Conservation (phyloP, 208 protist species). For the Borovskyia barvae region DNA sequence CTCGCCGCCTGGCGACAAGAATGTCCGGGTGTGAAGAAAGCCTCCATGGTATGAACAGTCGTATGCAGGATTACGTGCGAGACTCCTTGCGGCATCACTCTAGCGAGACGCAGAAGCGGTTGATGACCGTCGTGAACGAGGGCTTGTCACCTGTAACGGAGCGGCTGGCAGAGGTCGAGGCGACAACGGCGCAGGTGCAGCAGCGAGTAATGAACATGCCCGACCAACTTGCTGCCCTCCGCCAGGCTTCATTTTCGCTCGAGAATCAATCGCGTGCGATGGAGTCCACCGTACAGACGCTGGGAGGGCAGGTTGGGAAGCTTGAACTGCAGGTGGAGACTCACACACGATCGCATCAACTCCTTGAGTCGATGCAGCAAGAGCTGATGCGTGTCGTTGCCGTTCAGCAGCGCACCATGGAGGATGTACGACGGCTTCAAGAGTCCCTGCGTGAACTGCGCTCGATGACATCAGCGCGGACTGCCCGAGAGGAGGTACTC, state of each 20-base stretch:
- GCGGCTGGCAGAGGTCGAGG: conserved; percentile 7
- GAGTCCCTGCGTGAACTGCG: conserved; percentile 10
- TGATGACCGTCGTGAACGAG: conserved; percentile 15
- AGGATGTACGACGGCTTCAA: conserved; percentile 18
- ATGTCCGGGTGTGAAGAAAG: conserved; percentile 16
- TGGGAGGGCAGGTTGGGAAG: conserved; percentile 6
- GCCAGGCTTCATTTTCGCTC: background rate
- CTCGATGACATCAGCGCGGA: background rate
- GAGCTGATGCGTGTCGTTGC: conserved; percentile 11
- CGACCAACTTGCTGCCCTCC: conserved; percentile 8
- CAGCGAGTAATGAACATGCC: background rate
- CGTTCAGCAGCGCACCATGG: conserved; percentile 11
- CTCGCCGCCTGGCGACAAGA: conserved; percentile 9
- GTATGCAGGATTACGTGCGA: conserved; percentile 28
- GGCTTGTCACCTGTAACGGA: conserved; percentile 9
- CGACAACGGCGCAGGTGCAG: conserved; percentile 4
- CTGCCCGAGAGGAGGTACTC: conserved; percentile 1
- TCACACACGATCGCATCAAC: conserved; percentile 9
- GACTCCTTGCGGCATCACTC: conserved; percentile 16
- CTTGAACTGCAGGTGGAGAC: conserved; percentile 9
- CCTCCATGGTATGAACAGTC: conserved; percentile 20
- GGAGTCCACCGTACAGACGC: conserved; percentile 13
- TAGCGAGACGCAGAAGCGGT: conserved; percentile 19
- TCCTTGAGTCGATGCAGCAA: conserved; percentile 17
- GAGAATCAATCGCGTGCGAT: conserved; percentile 5